phyloP scores from a whole-genome alignment of 805 yeast genomes.

The Suhomyces canberraensis region DNA sequence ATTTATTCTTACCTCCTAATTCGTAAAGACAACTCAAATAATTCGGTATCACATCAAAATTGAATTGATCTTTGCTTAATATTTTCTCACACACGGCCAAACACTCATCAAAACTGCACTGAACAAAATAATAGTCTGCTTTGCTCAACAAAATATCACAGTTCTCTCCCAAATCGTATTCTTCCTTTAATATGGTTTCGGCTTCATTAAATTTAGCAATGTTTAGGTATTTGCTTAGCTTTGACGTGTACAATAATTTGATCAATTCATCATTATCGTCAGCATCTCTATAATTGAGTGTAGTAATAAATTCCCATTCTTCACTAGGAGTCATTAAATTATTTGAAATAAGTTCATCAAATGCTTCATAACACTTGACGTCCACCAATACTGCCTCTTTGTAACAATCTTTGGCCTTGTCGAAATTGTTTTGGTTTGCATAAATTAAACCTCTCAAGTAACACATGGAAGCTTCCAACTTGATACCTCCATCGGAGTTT shows the following conservation, averaged over 20 bases:
- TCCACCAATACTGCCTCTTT: conserved; percentile 85
- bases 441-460: conserved; percentile 80
- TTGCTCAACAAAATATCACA: conserved; percentile 64
- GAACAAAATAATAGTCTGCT: conserved; percentile 69
- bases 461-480: conserved; percentile 83
- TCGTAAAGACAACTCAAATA: conserved; percentile 85
- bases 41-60: conserved; percentile 68
- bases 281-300: conserved; percentile 65
- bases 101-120: conserved; percentile 78
- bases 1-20: conserved; percentile 73
- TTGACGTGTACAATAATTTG: conserved; percentile 69
- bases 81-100: conserved; percentile 65
- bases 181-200: conserved; percentile 61
- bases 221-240: conserved; percentile 70
- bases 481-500: conserved; percentile 78
- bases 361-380: conserved; percentile 91
- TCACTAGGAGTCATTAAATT: conserved; percentile 78
- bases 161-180: conserved; percentile 66
- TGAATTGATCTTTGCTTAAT: conserved; percentile 61
- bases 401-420: conserved; percentile 80
- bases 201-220: conserved; percentile 60
- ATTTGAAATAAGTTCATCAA: conserved; percentile 69
- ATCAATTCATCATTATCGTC: conserved; percentile 81
- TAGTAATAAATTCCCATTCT: conserved; percentile 74
- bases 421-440: conserved; percentile 79